Evolutionary conservation across 2,329 filamentous ascomycete species (phyloP).

Genomic region (Epichloe sp.): DNA sequence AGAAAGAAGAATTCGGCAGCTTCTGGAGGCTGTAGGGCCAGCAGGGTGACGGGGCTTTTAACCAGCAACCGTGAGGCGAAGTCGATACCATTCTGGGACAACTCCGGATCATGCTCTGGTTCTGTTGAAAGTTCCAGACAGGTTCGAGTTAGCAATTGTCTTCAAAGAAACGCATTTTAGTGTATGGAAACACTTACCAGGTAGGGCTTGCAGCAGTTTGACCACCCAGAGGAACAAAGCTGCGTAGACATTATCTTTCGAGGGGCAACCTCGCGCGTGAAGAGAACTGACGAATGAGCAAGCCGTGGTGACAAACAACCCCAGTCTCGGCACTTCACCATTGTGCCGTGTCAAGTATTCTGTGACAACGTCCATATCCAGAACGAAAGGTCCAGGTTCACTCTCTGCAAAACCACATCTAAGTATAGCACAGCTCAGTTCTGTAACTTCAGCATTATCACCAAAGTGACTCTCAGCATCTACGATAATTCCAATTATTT

Average conservation of each 20-base stretch:
- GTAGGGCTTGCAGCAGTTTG: slow-evolving; percentile 47
- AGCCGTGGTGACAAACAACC: slow-evolving; percentile 56
- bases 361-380: slow-evolving; percentile 52
- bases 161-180: not conserved
- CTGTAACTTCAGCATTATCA: slow-evolving; percentile 52
- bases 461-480: slow-evolving; percentile 40
- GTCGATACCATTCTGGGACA: slow-evolving; percentile 62
- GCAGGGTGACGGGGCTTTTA: slow-evolving; percentile 47
- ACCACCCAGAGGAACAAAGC: slow-evolving; percentile 49
- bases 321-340: slow-evolving; percentile 50
- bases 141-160: not conserved
- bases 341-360: slow-evolving; percentile 49
- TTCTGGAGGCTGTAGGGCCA: slow-evolving; percentile 41
- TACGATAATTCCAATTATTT: slow-evolving; percentile 33
- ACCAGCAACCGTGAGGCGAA: slow-evolving; percentile 52
- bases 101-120: slow-evolving; percentile 57
- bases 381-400: slow-evolving; percentile 63
- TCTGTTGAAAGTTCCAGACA: slow-evolving; percentile 27
- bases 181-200: slow-evolving; percentile 26
- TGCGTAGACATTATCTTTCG: slow-evolving; percentile 34
- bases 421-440: slow-evolving; percentile 58
- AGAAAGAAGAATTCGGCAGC: slow-evolving; percentile 54
- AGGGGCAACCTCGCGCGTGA: slow-evolving; percentile 27
- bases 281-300: slow-evolving; percentile 56
- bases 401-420: slow-evolving; percentile 64